Percentiles rank a stretch among this genome's conserved stretches.
Evolutionary conservation across 225 moss, liverwort and hornwort genomes (phyloP).

Genomic region (Marchantia paleacea): DNA sequence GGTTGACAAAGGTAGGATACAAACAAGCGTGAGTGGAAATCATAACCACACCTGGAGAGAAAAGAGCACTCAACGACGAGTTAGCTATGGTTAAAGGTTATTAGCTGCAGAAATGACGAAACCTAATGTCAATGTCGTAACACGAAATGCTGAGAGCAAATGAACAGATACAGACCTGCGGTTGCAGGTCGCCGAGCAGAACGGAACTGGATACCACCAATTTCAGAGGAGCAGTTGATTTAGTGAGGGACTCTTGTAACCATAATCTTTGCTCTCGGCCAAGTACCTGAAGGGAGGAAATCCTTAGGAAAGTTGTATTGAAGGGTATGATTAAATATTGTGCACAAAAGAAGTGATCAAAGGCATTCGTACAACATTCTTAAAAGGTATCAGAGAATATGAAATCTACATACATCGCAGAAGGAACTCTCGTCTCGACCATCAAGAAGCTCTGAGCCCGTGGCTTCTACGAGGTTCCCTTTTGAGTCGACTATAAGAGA

Average conservation of each 20-base stretch:
- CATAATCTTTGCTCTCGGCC: slow-evolving; percentile 52
- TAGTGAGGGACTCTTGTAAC: slow-evolving; percentile 39
- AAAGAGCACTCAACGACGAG: no score
- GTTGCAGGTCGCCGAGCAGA: slow-evolving; percentile 43
- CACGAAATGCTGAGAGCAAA: no score
- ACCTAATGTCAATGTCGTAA: no score
- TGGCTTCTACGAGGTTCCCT: slow-evolving; percentile 41
- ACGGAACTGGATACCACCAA: slow-evolving; percentile 51
- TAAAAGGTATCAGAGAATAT: neutral
- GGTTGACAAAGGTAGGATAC: no score
- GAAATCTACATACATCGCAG: slow-evolving; percentile 39
- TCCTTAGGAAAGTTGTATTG: neutral
- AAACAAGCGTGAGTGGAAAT: no score
- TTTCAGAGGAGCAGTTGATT: slow-evolving; percentile 43
- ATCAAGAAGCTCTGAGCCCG: slow-evolving; percentile 39
- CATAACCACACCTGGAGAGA: no score
- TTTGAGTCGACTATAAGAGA: slow-evolving; percentile 33
- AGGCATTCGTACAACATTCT: neutral
- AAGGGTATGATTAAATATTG: neutral
- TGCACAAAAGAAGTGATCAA: neutral
- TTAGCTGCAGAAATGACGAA: no score
- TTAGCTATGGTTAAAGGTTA: no score
- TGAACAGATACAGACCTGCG: slow-evolving; percentile 28
- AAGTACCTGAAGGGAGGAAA: slow-evolving; percentile 35
- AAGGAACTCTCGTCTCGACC: slow-evolving; percentile 44